These are phyloP conservation scores for Apiospora saccharicola DNA, from an alignment of 2,329 filamentous ascomycete species.

Conservation along the genomic window DNA sequence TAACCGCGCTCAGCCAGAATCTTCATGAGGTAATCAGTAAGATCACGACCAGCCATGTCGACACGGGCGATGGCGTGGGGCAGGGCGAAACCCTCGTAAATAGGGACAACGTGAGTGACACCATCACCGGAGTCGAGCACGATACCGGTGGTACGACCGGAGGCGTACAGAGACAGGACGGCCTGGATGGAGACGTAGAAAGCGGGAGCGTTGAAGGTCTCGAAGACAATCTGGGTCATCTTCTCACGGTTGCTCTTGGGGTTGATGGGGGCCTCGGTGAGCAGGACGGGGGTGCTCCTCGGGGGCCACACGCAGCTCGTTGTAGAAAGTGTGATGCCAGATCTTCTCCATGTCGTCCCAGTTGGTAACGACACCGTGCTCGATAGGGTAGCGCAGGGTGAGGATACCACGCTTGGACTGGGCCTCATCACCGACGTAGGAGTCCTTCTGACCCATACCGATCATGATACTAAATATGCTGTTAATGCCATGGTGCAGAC, in stretches of 20 bases:
- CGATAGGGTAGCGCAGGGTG: conserved; percentile 98
- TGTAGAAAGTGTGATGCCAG: conserved; percentile 99
- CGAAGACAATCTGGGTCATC: conserved; percentile 99
- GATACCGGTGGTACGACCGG: conserved; percentile 99
- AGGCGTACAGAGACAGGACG: conserved; percentile 98
- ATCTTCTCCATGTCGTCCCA: conserved; percentile 99
- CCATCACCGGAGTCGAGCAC: conserved; percentile 99
- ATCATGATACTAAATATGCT: conserved; percentile 88
- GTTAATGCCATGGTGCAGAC: conserved; percentile 4
- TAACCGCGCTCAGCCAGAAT: conserved; percentile 99
- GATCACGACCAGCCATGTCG: conserved; percentile 99
- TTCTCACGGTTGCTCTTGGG: conserved; percentile 99
- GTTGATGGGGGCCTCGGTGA: conserved; percentile 99
- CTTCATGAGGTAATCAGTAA: conserved; percentile 99
- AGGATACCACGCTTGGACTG: conserved; percentile 99
- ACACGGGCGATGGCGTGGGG: conserved; percentile 99
- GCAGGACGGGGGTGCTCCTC: conserved; percentile 99
- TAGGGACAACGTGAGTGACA: conserved; percentile 99
- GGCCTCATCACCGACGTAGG: conserved; percentile 99
- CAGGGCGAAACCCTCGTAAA: conserved; percentile 99
- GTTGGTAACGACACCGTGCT: conserved; percentile 99
- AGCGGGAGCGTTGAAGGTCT: conserved; percentile 99
- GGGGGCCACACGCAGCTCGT: conserved; percentile 99
- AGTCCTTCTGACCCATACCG: conserved; percentile 99
- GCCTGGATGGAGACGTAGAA: conserved; percentile 99